Conservation (phyloP, 345 rosid genomes). For the Angophora floribunda region DNA sequence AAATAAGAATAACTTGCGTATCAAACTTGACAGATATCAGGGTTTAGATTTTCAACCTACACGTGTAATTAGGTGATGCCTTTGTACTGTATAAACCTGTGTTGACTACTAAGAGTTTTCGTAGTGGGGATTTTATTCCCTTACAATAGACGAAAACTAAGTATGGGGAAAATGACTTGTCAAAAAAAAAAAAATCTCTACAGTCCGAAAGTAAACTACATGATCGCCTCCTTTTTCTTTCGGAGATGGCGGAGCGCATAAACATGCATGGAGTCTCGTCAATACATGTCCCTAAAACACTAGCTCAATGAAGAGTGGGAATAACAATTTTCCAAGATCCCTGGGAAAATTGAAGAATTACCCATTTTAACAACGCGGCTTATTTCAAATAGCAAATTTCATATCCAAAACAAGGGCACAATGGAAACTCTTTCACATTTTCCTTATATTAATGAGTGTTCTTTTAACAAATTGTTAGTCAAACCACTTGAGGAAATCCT, state of each 20-base stretch:
- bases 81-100: neutral
- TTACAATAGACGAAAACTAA: neutral
- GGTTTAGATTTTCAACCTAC: too few species aligned
- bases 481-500: too few species aligned
- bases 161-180: neutral
- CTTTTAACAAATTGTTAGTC: too few species aligned
- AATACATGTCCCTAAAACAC: neutral
- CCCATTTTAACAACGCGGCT: neutral
- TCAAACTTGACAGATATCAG: rapidly evolving
- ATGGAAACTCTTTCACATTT: neutral
- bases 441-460: neutral
- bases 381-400: neutral
- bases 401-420: neutral
- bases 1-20: neutral
- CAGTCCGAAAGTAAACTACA: neutral
- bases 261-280: neutral
- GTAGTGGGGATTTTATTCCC: neutral
- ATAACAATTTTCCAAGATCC: neutral
- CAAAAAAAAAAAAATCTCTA: too few species aligned
- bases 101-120: neutral
- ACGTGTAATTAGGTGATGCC: neutral
- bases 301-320: neutral
- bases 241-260: neutral
- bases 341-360: neutral
- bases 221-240: neutral